Percentiles rank a stretch among this genome's conserved stretches.
Conservation (phyloP, 2,329 filamentous ascomycete species). For the Metarhizium robertsii region DNA sequence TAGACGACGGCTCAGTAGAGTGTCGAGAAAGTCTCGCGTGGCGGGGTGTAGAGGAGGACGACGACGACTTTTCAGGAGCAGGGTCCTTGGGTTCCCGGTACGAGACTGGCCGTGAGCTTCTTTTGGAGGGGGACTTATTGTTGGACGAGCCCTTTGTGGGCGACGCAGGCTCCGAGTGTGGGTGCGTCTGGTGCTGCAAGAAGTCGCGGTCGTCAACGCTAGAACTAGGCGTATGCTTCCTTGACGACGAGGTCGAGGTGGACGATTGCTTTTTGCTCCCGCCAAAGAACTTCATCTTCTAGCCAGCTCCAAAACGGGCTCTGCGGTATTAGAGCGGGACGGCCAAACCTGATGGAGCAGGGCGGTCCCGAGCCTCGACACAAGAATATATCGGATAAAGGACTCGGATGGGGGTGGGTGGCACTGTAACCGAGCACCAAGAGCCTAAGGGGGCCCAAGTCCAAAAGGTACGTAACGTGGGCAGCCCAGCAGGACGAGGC, state of each 20-base stretch:
- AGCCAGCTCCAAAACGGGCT: conserved; percentile 9
- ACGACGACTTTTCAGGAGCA: conserved; percentile 10
- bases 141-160: conserved; percentile 26
- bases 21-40: conserved; percentile 38
- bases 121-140: conserved; percentile 19
- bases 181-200: conserved; percentile 20
- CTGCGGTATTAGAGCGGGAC: conserved; percentile 6
- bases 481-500: neutral
- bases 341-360: conserved; percentile 14
- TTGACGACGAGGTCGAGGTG: conserved; percentile 15
- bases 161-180: conserved; percentile 26
- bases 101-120: conserved; percentile 21
- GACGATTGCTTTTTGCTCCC: conserved; percentile 29
- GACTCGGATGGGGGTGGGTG: conserved; percentile 6
- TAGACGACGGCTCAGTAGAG: conserved; percentile 36
- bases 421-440: conserved; percentile 20
- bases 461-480: neutral
- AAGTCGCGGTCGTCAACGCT: conserved; percentile 27
- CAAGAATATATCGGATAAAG: conserved; percentile 30
- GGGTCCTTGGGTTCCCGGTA: conserved; percentile 14
- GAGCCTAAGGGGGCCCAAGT: conserved; percentile 8
- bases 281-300: conserved; percentile 44
- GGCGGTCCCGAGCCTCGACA: conserved; percentile 28
- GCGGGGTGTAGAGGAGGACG: conserved; percentile 22
- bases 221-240: conserved; percentile 30